Percentiles rank a stretch among this genome's conserved stretches.
Evolutionary conservation across 2,329 filamentous ascomycete species (phyloP).

Genomic region (Fusarium abutilonis): DNA sequence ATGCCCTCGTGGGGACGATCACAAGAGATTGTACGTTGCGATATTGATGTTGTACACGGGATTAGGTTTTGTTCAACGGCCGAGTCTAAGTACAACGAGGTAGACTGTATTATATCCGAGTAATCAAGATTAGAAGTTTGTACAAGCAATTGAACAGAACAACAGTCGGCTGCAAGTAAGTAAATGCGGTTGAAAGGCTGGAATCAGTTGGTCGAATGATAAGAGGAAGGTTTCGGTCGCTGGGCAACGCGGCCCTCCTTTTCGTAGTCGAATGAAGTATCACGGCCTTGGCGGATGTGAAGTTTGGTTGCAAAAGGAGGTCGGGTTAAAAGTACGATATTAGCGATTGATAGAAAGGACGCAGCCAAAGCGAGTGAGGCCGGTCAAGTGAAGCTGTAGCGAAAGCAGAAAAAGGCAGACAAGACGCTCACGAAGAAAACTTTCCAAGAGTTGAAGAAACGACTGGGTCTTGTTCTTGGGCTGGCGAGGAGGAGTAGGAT

Average conservation of each 20-base stretch:
- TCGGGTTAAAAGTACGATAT: slow-evolving; percentile 25
- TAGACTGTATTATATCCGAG: slow-evolving; percentile 11
- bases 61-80: slow-evolving; percentile 21
- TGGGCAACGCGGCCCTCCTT: slow-evolving; percentile 47
- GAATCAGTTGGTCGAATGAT: slow-evolving; percentile 28
- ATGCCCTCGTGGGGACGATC: slow-evolving; percentile 54
- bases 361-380: slow-evolving; percentile 70
- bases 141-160: slow-evolving; percentile 32
- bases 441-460: slow-evolving; percentile 43
- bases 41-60: slow-evolving; percentile 26
- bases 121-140: slow-evolving; percentile 17
- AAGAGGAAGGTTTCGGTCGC: slow-evolving; percentile 42
- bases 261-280: slow-evolving; percentile 36
- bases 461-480: slow-evolving; percentile 37
- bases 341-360: slow-evolving; percentile 52
- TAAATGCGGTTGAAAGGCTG: slow-evolving; percentile 28
- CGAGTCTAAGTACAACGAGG: slow-evolving; percentile 19
- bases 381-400: slow-evolving; percentile 44
- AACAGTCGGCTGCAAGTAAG: slow-evolving; percentile 16
- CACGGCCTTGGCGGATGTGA: slow-evolving; percentile 29
- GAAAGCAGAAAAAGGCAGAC: slow-evolving; percentile 34
- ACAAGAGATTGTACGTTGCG: slow-evolving; percentile 42
- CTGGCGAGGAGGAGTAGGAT: slow-evolving; percentile 30
- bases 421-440: slow-evolving; percentile 36
- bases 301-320: slow-evolving; percentile 14